phyloP scores from a whole-genome alignment of 768 basidiomycete species.

The Tephrocybe rancida region DNA sequence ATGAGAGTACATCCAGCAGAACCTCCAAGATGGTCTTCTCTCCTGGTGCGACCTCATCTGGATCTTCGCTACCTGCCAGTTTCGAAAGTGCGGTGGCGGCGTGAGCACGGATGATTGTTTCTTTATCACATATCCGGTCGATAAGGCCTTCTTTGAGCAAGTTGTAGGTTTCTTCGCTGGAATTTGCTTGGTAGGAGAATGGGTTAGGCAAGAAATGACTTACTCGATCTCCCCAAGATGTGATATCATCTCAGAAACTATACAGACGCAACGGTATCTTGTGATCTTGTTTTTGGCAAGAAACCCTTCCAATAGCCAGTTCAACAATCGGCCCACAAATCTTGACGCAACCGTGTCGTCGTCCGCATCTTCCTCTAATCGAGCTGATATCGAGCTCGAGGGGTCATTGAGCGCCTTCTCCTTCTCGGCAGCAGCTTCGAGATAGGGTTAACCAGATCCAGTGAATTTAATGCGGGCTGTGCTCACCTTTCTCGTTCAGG shows the following conservation, averaged over 20 bases:
- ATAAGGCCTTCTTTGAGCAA: slow-evolving; percentile 68
- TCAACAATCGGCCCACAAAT: slow-evolving; percentile 67
- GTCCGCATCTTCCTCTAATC: slow-evolving; percentile 50
- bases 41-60: slow-evolving; percentile 49
- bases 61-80: slow-evolving; percentile 72
- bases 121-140: slow-evolving; percentile 86
- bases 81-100: slow-evolving; percentile 82
- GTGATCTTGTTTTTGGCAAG: slow-evolving; percentile 89
- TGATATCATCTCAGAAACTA: slow-evolving; percentile 85
- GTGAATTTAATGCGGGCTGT: neutral
- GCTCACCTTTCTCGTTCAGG: slow-evolving; percentile 79
- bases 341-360: slow-evolving; percentile 72
- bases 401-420: slow-evolving; percentile 27
- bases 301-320: slow-evolving; percentile 81
- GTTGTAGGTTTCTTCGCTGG: slow-evolving; percentile 82
- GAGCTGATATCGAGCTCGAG: slow-evolving; percentile 23
- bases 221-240: slow-evolving; percentile 90
- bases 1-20: slow-evolving; percentile 66
- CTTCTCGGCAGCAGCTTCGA: slow-evolving; percentile 31
- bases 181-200: neutral
- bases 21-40: slow-evolving; percentile 62
- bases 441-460: neutral
- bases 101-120: slow-evolving; percentile 79
- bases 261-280: slow-evolving; percentile 77
- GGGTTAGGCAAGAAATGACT: slow-evolving; percentile 28